These are phyloP conservation scores for Talaromyces nanjingensis DNA, from an alignment of 495 filamentous ascomycete species.

Conservation along the genomic window DNA sequence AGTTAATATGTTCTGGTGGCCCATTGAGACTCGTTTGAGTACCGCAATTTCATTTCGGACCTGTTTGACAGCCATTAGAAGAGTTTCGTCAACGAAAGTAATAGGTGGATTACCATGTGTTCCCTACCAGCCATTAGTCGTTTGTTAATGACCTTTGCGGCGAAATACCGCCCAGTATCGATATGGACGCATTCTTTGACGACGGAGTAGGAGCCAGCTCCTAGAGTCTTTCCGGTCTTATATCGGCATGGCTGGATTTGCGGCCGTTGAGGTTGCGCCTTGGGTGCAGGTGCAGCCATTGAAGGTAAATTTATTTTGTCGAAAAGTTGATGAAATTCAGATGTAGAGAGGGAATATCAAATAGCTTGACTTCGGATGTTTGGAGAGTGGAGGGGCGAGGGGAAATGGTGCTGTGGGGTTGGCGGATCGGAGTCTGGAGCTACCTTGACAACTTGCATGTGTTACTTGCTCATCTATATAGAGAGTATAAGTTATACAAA, in stretches of 20 bases:
- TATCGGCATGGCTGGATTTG: conserved; percentile 79
- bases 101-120: conserved; percentile 70
- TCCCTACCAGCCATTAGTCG: conserved; percentile 93
- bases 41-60: conserved; percentile 98
- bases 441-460: no score
- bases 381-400: neutral
- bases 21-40: conserved; percentile 93
- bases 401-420: neutral
- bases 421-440: neutral
- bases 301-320: neutral
- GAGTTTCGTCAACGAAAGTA: neutral
- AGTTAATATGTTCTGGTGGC: conserved; percentile 95
- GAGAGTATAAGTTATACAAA: no score
- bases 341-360: neutral
- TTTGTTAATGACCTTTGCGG: conserved; percentile 99
- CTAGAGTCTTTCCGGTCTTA: conserved; percentile 97
- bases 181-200: conserved; percentile 99
- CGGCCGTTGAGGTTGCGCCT: conserved; percentile 31
- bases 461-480: no score
- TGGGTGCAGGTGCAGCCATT: conserved; percentile 31
- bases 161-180: conserved; percentile 96
- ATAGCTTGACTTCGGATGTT: neutral
- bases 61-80: conserved; percentile 32
- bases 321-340: neutral
- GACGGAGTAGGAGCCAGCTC: conserved; percentile 93